Conservation (phyloP, 2,329 filamentous ascomycete genomes). For the Herpotrichia juniperi region DNA sequence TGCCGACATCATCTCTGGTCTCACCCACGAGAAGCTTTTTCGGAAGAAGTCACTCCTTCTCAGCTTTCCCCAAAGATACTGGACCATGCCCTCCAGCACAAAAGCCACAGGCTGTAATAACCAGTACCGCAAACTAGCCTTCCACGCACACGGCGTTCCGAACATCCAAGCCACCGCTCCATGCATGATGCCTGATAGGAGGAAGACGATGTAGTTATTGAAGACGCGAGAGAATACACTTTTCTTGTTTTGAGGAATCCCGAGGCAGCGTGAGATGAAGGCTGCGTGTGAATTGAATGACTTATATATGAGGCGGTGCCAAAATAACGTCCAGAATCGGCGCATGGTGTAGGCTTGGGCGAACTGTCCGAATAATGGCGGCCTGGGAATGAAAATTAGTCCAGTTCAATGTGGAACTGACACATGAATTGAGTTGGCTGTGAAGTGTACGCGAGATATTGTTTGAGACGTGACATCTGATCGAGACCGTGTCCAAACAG, state of each 20-base stretch:
- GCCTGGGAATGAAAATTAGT: too few species aligned
- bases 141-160: background rate
- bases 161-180: background rate
- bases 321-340: background rate
- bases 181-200: background rate
- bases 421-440: too few species aligned
- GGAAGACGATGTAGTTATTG: background rate
- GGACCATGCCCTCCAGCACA: background rate
- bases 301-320: background rate
- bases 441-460: too few species aligned
- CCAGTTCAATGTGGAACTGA: too few species aligned
- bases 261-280: background rate
- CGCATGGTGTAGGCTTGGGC: background rate
- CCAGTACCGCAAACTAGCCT: background rate
- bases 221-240: background rate
- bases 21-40: background rate
- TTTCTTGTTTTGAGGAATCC: background rate
- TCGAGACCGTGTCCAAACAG: too few species aligned
- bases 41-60: too few species aligned
- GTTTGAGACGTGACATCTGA: too few species aligned
- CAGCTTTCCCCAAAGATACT: background rate
- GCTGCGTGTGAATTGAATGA: background rate
- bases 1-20: background rate
- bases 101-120: background rate
- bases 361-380: background rate